A percentile compares a stretch with the other conserved stretches of the same genome.
Conservation (phyloP, 1,284 basidiomycete genomes). For the Tranzscheliella williamsii region DNA sequence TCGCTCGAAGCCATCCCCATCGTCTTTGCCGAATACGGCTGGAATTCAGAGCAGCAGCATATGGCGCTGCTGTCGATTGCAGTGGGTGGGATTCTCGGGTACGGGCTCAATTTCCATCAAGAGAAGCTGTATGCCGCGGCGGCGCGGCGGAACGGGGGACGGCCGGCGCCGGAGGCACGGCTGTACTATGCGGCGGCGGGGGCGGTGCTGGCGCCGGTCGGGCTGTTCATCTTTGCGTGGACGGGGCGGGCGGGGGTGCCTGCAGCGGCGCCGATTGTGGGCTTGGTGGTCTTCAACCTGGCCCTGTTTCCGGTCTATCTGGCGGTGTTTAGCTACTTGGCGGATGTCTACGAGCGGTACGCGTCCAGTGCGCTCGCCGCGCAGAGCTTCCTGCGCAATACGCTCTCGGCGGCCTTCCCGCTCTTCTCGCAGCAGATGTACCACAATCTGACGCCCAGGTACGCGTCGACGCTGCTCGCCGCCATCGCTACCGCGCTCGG, state of each 20-base stretch:
- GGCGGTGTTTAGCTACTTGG: conserved; percentile 40
- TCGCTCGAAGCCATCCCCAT: conserved; percentile 41
- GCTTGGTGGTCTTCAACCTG: conserved; percentile 29
- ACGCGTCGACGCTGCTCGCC: conserved; percentile 53
- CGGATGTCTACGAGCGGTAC: conserved; percentile 51
- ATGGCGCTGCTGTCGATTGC: conserved; percentile 41
- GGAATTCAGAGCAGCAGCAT: conserved; percentile 35
- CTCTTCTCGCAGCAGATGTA: conserved; percentile 46
- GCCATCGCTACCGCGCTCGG: conserved; percentile 46
- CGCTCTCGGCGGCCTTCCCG: conserved; percentile 39
- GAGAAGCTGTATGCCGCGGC: conserved; percentile 39
- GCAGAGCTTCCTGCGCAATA: conserved; percentile 45
- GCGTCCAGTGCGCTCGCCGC: conserved; percentile 56
- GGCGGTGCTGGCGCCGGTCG: conserved; percentile 38
- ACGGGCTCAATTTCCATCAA: conserved; percentile 68
- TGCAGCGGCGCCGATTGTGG: conserved; percentile 40
- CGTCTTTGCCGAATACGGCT: conserved; percentile 54
- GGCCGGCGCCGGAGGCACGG: conserved; percentile 63
- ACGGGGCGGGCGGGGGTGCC: conserved; percentile 24
- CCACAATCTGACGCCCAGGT: conserved; percentile 40
- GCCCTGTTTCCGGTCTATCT: conserved; percentile 32
- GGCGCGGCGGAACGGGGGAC: conserved; percentile 53
- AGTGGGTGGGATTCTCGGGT: conserved; percentile 65
- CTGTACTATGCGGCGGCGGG: conserved; percentile 59
- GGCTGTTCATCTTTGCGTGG: conserved; percentile 48